phyloP scores from a whole-genome alignment of 2,329 filamentous ascomycete species.

The Penicillium sp. region DNA sequence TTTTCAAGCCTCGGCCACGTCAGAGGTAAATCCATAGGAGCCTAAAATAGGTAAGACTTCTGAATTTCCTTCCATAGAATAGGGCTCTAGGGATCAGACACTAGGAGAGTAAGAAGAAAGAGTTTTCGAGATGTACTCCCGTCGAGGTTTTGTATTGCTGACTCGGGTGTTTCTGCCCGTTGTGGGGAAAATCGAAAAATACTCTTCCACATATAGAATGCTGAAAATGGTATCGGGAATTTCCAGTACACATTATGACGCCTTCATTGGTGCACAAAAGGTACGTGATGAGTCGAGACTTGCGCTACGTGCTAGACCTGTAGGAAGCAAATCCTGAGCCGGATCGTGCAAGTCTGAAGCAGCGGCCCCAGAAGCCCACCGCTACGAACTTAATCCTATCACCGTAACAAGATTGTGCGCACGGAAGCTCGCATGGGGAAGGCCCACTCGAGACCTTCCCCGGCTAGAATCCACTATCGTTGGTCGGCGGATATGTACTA shows the following conservation, averaged over 20 bases:
- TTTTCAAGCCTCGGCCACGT: slow-evolving; percentile 32
- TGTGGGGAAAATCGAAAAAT: neutral
- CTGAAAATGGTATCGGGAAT: slow-evolving; percentile 20
- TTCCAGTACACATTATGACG: slow-evolving; percentile 22
- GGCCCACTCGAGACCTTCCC: slow-evolving; percentile 10
- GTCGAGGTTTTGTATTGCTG: neutral
- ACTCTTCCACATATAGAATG: slow-evolving; percentile 16
- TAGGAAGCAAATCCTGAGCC: slow-evolving; percentile 6
- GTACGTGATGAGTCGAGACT: slow-evolving; percentile 24
- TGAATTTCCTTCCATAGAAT: neutral
- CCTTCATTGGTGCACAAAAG: slow-evolving; percentile 26
- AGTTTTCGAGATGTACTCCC: neutral
- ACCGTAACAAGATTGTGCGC: slow-evolving; percentile 10
- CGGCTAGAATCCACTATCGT: slow-evolving; percentile 2
- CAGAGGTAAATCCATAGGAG: slow-evolving; percentile 25
- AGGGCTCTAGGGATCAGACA: neutral
- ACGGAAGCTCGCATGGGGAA: slow-evolving; percentile 16
- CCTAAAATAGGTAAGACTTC: neutral
- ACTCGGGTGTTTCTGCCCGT: neutral
- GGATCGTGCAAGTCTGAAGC: slow-evolving; percentile 16
- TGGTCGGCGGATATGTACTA: slow-evolving; percentile 3
- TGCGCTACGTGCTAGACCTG: slow-evolving; percentile 12
- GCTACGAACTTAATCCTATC: slow-evolving; percentile 16
- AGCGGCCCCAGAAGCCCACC: slow-evolving; percentile 13
- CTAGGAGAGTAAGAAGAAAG: neutral